Evolutionary conservation across 1,284 basidiomycete species (phyloP).

Genomic region (Microbotryomycetes sp.): DNA sequence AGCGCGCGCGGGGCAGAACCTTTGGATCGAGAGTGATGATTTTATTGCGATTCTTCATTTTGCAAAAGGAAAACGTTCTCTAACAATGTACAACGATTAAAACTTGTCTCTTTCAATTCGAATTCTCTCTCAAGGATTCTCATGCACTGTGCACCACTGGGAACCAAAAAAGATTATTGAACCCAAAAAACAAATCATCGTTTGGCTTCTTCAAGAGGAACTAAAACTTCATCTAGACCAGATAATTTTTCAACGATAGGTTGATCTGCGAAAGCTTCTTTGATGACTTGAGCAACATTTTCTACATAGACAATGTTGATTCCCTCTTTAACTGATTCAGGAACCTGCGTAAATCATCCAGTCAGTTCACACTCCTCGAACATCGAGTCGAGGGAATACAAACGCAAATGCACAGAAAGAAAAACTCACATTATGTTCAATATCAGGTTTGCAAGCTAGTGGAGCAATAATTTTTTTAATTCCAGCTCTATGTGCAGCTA

Average conservation of each 20-base stretch:
- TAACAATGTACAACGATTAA: no score
- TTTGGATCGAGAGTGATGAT: no score
- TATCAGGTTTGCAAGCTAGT: conserved; percentile 77
- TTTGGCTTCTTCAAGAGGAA: conserved; percentile 1
- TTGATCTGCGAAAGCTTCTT: conserved; percentile 32
- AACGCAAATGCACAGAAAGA: background rate
- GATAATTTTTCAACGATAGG: conserved; percentile 27
- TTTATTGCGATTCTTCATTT: no score
- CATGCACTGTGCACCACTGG: no score
- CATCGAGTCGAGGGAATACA: background rate
- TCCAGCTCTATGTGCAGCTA: conserved; percentile 86
- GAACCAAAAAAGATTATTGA: no score
- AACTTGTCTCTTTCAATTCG: no score
- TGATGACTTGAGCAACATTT: conserved; percentile 61
- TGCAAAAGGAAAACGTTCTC: no score
- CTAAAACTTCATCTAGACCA: conserved; percentile 13
- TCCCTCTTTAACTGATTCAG: conserved; percentile 85
- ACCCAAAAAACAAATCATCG: background rate
- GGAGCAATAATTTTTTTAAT: conserved; percentile 77
- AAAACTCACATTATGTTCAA: conserved; percentile 71
- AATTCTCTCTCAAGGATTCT: no score
- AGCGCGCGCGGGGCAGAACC: no score
- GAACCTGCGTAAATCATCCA: conserved; percentile 46
- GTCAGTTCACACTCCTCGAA: background rate
- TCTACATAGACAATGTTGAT: conserved; percentile 91